Evolutionary conservation across 768 basidiomycete genomes (phyloP), one percentile per base, ranked within the genome.

Genomic region (Amanita rubescens): DNA sequence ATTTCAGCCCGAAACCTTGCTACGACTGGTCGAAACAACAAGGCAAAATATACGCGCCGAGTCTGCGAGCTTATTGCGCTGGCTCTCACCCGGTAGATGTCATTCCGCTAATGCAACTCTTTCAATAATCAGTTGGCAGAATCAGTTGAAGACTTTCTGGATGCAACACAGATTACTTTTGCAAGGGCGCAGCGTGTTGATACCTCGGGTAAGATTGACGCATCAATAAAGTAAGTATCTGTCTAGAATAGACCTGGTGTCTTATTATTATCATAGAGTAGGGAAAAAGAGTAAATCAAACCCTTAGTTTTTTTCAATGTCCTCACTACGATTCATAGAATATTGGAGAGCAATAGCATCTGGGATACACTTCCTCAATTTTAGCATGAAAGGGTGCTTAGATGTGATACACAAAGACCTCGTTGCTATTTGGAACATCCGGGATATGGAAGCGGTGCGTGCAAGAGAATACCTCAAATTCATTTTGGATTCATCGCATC

Each of bases 341-440:
- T 45, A 45, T 27, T 45, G 44, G 44, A 45, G 25, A 27, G 44
- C 25, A 17, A 27, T 30, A 45, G 44, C 35, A n/a, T 38, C 49
- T n/a, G 37, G 37, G 2, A 2, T 50, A 27, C 25, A 47, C 25
- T 50, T 41, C 11, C 15, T 50, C 17, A 39, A 30, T 14, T 7
- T 37, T 8, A 37, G 22, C 8, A 6, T 50, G 8, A 10, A 5
- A 12, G 38, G n/a, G 1, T 49, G 49, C 10, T 15, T 49, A 14
- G 1, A 4, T 24, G 37, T 15, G 34, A 20, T 49, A 15, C 49
- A 49, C 3, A 39, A 49, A 27, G 49, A 49, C 22, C 25, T 49
- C 10, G 24, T 49, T 12, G n/a, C 22, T 25, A 27, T 39, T 11
- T 49, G 49, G 49, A 49, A 49, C 25, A 49, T 49, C 27, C 49